Conservation (phyloP, 192 early-diverging fungal genomes). For the Coemansia nantahalensis region DNA sequence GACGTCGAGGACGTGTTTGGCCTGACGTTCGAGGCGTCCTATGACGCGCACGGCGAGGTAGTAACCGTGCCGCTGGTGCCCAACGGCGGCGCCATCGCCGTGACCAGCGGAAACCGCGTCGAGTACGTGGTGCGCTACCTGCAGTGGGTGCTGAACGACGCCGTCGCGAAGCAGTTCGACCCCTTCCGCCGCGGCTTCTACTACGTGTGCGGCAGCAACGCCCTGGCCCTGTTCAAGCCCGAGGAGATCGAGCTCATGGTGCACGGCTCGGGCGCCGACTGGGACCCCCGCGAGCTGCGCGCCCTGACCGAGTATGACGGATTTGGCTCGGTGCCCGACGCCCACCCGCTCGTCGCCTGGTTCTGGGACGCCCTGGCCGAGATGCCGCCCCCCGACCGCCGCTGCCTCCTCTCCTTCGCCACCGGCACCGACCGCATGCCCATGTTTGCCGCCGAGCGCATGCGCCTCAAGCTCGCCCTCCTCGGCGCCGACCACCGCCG, state of each 20-base stretch:
- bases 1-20: slow-evolving; percentile 87
- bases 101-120: slow-evolving; percentile 63
- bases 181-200: slow-evolving; percentile 86
- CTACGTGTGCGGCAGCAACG: slow-evolving; percentile 84
- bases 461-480: slow-evolving; percentile 70
- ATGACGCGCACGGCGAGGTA: slow-evolving; percentile 69
- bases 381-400: slow-evolving; percentile 64
- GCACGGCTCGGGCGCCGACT: slow-evolving; percentile 70
- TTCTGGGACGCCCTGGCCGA: slow-evolving; percentile 80
- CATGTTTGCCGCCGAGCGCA: slow-evolving; percentile 54
- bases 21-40: slow-evolving; percentile 70
- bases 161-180: slow-evolving; percentile 72
- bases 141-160: slow-evolving; percentile 76
- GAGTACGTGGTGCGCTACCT: slow-evolving; percentile 84
- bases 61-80: slow-evolving; percentile 63
- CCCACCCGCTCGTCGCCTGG: slow-evolving; percentile 49
- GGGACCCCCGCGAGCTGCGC: slow-evolving; percentile 29
- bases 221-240: slow-evolving; percentile 80
- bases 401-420: slow-evolving; percentile 80
- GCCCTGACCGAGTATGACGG: slow-evolving; percentile 53
- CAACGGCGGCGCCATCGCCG: slow-evolving; percentile 57
- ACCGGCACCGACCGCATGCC: slow-evolving; percentile 94
- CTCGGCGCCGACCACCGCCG: slow-evolving; percentile 62
- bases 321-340: slow-evolving; percentile 9
- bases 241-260: slow-evolving; percentile 92